These are phyloP conservation scores for Colletotrichum cuscutae DNA, from an alignment of 2,329 filamentous ascomycete species.

Conservation along the genomic window DNA sequence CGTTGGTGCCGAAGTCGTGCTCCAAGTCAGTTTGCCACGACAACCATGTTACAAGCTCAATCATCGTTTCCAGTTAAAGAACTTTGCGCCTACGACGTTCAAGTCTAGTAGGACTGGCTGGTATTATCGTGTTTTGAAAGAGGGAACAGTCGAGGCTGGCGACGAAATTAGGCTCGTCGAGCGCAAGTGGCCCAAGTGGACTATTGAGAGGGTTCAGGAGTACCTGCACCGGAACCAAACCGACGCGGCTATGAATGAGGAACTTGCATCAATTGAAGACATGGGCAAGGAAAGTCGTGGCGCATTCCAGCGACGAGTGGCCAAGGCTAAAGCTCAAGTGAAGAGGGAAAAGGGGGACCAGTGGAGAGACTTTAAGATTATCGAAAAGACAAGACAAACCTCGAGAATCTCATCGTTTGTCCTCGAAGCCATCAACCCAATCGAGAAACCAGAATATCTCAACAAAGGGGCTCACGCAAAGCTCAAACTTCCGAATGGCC, in stretches of 20 bases:
- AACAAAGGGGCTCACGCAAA: slow-evolving; percentile 63
- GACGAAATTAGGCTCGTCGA: slow-evolving; percentile 67
- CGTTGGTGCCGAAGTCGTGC: slow-evolving; percentile 59
- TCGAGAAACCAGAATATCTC: slow-evolving; percentile 43
- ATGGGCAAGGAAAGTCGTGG: slow-evolving; percentile 60
- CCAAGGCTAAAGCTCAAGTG: slow-evolving; percentile 49
- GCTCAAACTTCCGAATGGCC: slow-evolving; percentile 64
- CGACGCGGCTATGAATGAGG: slow-evolving; percentile 61
- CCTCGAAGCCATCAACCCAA: slow-evolving; percentile 55
- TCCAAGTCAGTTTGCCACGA: slow-evolving; percentile 70
- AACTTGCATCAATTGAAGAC: slow-evolving; percentile 61
- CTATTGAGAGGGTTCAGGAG: slow-evolving; percentile 70
- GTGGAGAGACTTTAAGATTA: slow-evolving; percentile 60
- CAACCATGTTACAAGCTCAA: slow-evolving; percentile 77
- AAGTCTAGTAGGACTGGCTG: slow-evolving; percentile 69
- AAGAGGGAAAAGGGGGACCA: slow-evolving; percentile 43
- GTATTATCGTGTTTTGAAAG: slow-evolving; percentile 71
- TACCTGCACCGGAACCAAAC: slow-evolving; percentile 66
- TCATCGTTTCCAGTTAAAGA: slow-evolving; percentile 71
- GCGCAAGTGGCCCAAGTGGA: slow-evolving; percentile 68
- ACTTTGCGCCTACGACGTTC: slow-evolving; percentile 69
- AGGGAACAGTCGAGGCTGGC: slow-evolving; percentile 64
- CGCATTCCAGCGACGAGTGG: slow-evolving; percentile 62
- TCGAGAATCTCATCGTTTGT: slow-evolving; percentile 60
- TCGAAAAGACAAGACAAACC: slow-evolving; percentile 63